A percentile compares a stretch with the other conserved stretches of the same genome.
phyloP scores from a whole-genome alignment of 2,329 filamentous ascomycete species.

The Bertia moriformis region DNA sequence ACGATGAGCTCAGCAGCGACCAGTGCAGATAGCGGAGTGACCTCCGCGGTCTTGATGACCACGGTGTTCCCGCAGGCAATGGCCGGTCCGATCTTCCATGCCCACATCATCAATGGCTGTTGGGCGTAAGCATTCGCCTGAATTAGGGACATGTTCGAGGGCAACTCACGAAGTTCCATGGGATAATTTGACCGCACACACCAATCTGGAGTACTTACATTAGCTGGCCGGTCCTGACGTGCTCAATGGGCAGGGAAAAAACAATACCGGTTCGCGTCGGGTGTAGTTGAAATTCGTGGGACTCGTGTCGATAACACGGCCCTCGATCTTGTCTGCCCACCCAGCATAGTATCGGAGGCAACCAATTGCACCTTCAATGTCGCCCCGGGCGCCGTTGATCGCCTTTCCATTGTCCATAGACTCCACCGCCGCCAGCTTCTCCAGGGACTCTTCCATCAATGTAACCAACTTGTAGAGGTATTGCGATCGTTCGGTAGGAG shows the following conservation, averaged over 20 bases:
- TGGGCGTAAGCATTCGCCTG: neutral
- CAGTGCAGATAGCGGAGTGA: slow-evolving; percentile 19
- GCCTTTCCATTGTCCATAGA: slow-evolving; percentile 4
- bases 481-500: neutral
- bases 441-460: neutral
- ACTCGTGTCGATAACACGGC: slow-evolving; percentile 14
- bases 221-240: slow-evolving; percentile 43
- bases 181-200: neutral
- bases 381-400: neutral
- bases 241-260: no score
- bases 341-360: slow-evolving; percentile 12
- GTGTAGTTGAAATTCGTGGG: neutral
- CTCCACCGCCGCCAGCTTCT: neutral
- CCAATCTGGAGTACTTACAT: slow-evolving; percentile 48
- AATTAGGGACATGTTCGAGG: neutral
- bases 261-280: neutral
- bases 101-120: slow-evolving; percentile 40
- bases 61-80: slow-evolving; percentile 32
- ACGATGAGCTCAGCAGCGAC: slow-evolving; percentile 31
- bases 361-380: no score
- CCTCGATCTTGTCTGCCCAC: neutral
- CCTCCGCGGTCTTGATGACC: slow-evolving; percentile 46
- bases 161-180: slow-evolving; percentile 21
- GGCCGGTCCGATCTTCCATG: slow-evolving; percentile 23
- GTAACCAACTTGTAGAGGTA: neutral